A percentile compares a stretch with the other conserved stretches of the same genome.
These are phyloP conservation scores for Pichia californica DNA, from an alignment of 805 yeast genomes.

Conservation along the genomic window DNA sequence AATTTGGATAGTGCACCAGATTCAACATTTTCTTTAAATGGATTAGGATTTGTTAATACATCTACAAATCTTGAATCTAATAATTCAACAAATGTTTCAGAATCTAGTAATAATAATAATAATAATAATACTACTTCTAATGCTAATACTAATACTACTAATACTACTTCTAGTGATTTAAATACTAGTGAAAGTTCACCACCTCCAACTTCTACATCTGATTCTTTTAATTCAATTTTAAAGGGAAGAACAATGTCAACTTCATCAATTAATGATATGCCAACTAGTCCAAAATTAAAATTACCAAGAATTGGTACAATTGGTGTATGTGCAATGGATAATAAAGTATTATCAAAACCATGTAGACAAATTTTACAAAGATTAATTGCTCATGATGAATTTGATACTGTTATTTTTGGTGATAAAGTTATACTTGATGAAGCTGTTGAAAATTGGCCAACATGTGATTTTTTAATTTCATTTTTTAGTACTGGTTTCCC, in stretches of 20 bases:
- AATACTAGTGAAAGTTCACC: constrained; percentile 3
- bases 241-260: constrained; percentile 27
- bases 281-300: constrained; percentile 43
- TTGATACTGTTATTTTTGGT: constrained; percentile 94
- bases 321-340: constrained; percentile 99
- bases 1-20: too few species aligned
- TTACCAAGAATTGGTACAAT: constrained; percentile 80
- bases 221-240: constrained; percentile 8
- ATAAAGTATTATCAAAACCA: constrained; percentile 92
- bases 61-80: too few species aligned
- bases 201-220: constrained; percentile 10
- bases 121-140: not conserved
- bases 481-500: constrained; percentile 98
- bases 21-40: too few species aligned
- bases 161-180: not conserved
- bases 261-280: constrained; percentile 17
- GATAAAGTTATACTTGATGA: constrained; percentile 96
- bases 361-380: constrained; percentile 86
- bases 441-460: constrained; percentile 94
- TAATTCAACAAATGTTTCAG: not conserved
- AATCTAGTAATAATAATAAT: not conserved
- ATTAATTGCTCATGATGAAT: constrained; percentile 87
- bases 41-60: too few species aligned
- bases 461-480: constrained; percentile 90
- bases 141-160: not conserved